Evolutionary conservation across 768 basidiomycete genomes (phyloP).

Genomic region (Baorangia bicolor): DNA sequence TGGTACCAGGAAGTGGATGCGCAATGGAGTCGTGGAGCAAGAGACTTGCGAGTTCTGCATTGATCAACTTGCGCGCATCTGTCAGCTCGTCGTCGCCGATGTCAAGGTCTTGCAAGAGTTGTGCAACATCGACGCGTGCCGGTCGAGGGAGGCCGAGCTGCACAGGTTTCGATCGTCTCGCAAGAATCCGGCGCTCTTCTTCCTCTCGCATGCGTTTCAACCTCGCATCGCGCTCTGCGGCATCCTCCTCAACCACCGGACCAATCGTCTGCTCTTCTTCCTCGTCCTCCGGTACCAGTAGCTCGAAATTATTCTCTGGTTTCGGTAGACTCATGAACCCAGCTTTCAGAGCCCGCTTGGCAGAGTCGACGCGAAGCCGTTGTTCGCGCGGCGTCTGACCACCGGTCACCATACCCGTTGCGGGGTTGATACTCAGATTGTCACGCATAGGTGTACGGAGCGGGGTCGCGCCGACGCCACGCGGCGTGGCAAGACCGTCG

Average conservation of each 20-base stretch:
- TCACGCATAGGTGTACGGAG: slow-evolving; percentile 95
- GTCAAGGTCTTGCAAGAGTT: slow-evolving; percentile 59
- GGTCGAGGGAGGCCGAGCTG: slow-evolving; percentile 85
- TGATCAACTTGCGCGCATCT: slow-evolving; percentile 62
- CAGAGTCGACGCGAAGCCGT: slow-evolving; percentile 55
- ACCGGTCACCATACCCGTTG: slow-evolving; percentile 51
- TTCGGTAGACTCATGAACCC: slow-evolving; percentile 84
- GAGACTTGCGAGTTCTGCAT: slow-evolving; percentile 74
- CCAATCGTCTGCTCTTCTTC: slow-evolving; percentile 41
- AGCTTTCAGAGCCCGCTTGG: slow-evolving; percentile 74
- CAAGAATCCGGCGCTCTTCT: slow-evolving; percentile 77
- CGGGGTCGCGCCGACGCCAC: slow-evolving; percentile 66
- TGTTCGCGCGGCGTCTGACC: slow-evolving; percentile 79
- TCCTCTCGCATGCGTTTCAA: slow-evolving; percentile 65
- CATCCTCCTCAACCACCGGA: slow-evolving; percentile 68
- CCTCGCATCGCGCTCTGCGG: slow-evolving; percentile 85
- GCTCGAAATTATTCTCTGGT: slow-evolving; percentile 97
- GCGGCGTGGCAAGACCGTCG: slow-evolving; percentile 54
- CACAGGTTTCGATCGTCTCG: slow-evolving; percentile 77
- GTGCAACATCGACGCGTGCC: slow-evolving; percentile 70
- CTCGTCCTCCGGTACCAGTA: slow-evolving; percentile 88
- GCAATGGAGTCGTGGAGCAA: slow-evolving; percentile 86
- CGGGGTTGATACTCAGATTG: slow-evolving; percentile 83
- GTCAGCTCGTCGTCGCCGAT: slow-evolving; percentile 44
- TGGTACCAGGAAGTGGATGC: slow-evolving; percentile 87